phyloP scores from a whole-genome alignment of 257 asterid species.

The Schizonepeta tenuifolia region DNA sequence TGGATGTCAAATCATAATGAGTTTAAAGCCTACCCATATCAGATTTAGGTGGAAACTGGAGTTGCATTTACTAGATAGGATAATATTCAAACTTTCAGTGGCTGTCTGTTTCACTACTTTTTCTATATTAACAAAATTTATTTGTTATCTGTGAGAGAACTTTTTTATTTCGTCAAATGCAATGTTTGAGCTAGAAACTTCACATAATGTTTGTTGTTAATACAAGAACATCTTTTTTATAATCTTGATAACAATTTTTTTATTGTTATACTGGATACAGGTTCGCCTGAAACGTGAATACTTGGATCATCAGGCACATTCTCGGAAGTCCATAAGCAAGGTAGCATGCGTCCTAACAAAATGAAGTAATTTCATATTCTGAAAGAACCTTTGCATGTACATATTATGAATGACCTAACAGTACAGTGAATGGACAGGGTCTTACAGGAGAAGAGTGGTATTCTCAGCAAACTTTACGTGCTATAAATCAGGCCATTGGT shows the following conservation, averaged over 20 bases:
- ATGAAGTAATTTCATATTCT: conserved; percentile 21
- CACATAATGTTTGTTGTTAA: conserved; percentile 10
- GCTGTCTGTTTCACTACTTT: neutral
- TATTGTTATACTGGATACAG: conserved; percentile 50
- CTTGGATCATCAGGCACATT: conserved; percentile 75
- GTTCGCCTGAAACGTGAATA: conserved; percentile 98
- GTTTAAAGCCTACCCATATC: neutral
- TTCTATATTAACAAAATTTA: neutral
- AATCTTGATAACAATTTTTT: neutral
- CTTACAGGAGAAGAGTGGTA: conserved; percentile 98
- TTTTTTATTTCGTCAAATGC: conserved; percentile 10
- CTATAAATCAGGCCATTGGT: conserved; percentile 99
- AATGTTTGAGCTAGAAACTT: conserved; percentile 17
- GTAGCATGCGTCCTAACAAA: conserved; percentile 46
- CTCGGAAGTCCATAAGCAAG: conserved; percentile 54
- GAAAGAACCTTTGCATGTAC: conserved; percentile 18
- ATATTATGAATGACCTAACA: conserved; percentile 28
- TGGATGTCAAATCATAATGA: neutral
- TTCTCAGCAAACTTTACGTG: conserved; percentile 93
- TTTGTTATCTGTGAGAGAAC: neutral
- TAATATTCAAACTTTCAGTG: neutral
- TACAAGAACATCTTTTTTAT: neutral
- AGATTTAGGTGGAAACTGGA: neutral
- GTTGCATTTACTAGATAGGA: neutral
- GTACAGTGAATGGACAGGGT: conserved; percentile 50